Evolutionary conservation across 106 monocot species (phyloP), one percentile per base, ranked within the genome.

Genomic region (Dioscorea alata): DNA sequence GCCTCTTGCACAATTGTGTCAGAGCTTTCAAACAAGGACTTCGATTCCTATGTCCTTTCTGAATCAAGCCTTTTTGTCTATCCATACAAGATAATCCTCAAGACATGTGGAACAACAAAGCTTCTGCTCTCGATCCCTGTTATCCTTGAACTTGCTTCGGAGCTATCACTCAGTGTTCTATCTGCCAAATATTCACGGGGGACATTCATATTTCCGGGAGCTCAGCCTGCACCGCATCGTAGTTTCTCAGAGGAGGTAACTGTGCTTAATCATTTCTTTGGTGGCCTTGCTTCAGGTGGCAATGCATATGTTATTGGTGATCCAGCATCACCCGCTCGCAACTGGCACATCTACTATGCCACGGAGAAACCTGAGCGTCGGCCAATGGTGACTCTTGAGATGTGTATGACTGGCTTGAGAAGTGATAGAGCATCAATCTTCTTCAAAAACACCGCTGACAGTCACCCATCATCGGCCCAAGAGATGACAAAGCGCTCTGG

Each of bases 21-120:
- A 6, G 63, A 85, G 56, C 91, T 96, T 18, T 91, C 88, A 4
- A 96, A 96, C 82, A 79, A 80, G 75, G 72, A 82, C 19, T 88
- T 91, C 33, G 95, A 96, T 35, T 91, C 95, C 2, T 96, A 96
- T 74, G 95, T 91, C 17, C 91, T 96, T 12, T 97, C 96, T 20
- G 96, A 97, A 68, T 97, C 96, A 7, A 97, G 96, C 76, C 86
- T 97, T 13, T 97, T 97, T 66, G 76, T 97, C 8, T 91, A 82
- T 63, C 91, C 88, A 6, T 53, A 75, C 63, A 96, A 86, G 80
- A 73, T 96, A 6, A 80, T 96, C 59, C 78, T 91, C 14, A 96
- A 96, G 71, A 96, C 95, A 4, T 95, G 95, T 35, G 95, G 95
- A 33, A 96, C 95, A 0, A 96, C 95, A 7, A 86, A 88, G 81